Base-by-base conservation (phyloP, 495 filamentous ascomycete genomes). In the Staphylotrichum tortipilum region DNA sequence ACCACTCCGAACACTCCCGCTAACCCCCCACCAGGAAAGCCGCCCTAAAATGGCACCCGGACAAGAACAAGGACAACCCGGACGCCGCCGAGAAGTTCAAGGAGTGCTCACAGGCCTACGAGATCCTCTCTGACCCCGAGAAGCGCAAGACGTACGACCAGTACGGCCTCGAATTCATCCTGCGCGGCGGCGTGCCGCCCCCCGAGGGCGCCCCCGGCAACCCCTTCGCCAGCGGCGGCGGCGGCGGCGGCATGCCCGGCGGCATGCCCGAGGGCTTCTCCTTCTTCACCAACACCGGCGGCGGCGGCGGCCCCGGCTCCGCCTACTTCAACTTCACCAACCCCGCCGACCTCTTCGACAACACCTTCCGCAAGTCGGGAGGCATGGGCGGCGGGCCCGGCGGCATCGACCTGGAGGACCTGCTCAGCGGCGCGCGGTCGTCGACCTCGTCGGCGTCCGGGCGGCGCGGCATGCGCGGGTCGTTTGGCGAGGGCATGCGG, bases 101-200 rank as follows among this genome's bases (percentile, higher is more conserved):
- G 74, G 91, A 97, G 58, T 82, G 88, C 43, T 94, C 88, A 2
- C 91, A 97, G 70, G 92, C 92, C 38, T 98, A 95, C 72, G 92
- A 98, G 72, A 91, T 98, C 60, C 82, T 98, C 10, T 91, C 86
- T 55, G 92, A 98, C 64, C 90, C 92, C 29, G 94, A 97, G 61
- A 97, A 97, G 67, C 84, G 92, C 49, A 94, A 95, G 70, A 83
- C 82, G 19, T 98, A 98, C 62, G 94, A 98, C 59, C 85, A 94
- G 64, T 96, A 79, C 61, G 92, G 92, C 52, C 82, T 97, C 41
- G 92, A 98, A 51, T 95, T 89, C 68, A 74, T 97, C 34, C 74
- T 95, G 18, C 85, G 85, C 31, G 91, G 91, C 17, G 94, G 94
- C 22, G 68, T 81, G 10, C 72, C 80, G 34, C 88, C 88, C 4